These are phyloP conservation scores for Claviceps digitariae DNA, from an alignment of 2,329 filamentous ascomycete species.

Conservation along the genomic window DNA sequence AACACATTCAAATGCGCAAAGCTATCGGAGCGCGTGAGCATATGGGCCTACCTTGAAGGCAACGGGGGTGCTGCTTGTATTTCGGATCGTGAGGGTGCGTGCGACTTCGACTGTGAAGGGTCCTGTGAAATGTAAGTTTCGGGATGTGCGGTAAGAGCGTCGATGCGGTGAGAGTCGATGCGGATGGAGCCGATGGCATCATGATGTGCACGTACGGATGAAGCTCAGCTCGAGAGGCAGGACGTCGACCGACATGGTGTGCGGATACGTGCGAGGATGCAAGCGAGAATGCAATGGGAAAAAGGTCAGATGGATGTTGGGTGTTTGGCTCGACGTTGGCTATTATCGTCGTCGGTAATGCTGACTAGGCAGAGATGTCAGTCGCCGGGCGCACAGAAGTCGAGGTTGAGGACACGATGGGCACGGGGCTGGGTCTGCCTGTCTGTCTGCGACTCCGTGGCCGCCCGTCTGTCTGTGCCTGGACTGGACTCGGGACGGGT, in stretches of 20 bases:
- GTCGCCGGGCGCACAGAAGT: neutral
- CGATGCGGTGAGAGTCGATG: neutral
- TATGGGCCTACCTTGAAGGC: constrained; percentile 55
- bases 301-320: neutral
- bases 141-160: constrained; percentile 1
- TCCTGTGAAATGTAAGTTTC: constrained; percentile 27
- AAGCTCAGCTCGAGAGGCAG: constrained; percentile 87
- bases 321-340: neutral
- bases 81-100: constrained; percentile 51
- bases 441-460: no score
- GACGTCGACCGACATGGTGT: constrained; percentile 85
- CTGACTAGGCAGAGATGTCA: neutral
- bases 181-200: neutral
- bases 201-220: constrained; percentile 53
- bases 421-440: neutral
- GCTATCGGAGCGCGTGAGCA: constrained; percentile 12
- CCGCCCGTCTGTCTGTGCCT: neutral
- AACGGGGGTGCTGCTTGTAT: constrained; percentile 47
- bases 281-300: constrained; percentile 2
- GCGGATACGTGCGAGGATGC: constrained; percentile 1
- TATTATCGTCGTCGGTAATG: neutral
- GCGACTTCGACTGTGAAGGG: constrained; percentile 54
- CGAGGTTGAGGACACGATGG: constrained; percentile 4
- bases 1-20: neutral
- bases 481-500: neutral